Percentiles rank a stretch among this genome's conserved stretches.
Evolutionary conservation across 1,139 yeast genomes (phyloP).

Genomic region (Yueomyces sp.): DNA sequence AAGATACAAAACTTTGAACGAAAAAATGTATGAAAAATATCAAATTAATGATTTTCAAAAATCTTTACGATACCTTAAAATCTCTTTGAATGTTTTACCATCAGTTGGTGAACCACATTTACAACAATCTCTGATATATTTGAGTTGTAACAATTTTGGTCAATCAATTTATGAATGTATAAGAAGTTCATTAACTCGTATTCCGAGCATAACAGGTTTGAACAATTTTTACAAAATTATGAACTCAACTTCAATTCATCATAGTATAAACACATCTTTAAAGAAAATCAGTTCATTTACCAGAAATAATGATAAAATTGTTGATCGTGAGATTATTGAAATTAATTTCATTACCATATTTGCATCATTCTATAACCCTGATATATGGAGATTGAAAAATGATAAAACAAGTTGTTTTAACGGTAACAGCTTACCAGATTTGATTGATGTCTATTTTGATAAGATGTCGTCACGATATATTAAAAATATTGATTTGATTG

Average conservation of each 20-base stretch:
- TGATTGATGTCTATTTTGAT: slow-evolving; percentile 13
- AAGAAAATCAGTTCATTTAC: slow-evolving; percentile 10
- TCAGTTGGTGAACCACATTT: slow-evolving; percentile 52
- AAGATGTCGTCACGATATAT: slow-evolving; percentile 17
- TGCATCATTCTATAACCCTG: slow-evolving; percentile 16
- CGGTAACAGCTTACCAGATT: slow-evolving; percentile 10
- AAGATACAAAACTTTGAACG: slow-evolving; percentile 39
- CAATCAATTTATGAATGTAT: slow-evolving; percentile 39
- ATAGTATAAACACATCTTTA: slow-evolving; percentile 11
- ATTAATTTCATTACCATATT: slow-evolving; percentile 20
- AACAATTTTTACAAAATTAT: slow-evolving; percentile 13
- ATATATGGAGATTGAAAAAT: slow-evolving; percentile 12
- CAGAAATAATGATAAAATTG: slow-evolving; percentile 14
- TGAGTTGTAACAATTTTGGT: slow-evolving; percentile 29
- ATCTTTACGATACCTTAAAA: slow-evolving; percentile 37
- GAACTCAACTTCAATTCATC: background rate
- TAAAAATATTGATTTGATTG: slow-evolving; percentile 17
- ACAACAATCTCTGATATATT: slow-evolving; percentile 48
- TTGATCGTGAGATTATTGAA: slow-evolving; percentile 23
- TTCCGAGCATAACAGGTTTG: slow-evolving; percentile 25
- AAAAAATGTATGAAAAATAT: slow-evolving; percentile 32
- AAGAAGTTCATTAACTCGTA: slow-evolving; percentile 46
- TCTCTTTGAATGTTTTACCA: slow-evolving; percentile 45
- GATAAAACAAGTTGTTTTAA: slow-evolving; percentile 3
- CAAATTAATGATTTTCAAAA: slow-evolving; percentile 29